Conservation (phyloP, 306 rosid genomes). For the peach (Prunus persica) region DNA sequence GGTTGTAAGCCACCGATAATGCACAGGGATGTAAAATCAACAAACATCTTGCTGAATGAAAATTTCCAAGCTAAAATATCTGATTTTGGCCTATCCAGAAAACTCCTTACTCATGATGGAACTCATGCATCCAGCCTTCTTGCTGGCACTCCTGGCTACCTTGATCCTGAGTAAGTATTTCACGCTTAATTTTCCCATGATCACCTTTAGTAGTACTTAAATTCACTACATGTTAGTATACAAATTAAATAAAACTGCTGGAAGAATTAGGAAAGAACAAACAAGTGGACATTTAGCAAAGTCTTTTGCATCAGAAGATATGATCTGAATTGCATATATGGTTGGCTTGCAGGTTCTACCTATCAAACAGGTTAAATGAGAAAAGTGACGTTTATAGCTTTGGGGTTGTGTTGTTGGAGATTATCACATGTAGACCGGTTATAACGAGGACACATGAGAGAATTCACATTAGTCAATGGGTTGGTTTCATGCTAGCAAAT, state of each 20-base stretch:
- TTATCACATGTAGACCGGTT: constrained; percentile 13
- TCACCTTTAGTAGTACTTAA: not conserved
- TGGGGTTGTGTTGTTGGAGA: constrained; percentile 18
- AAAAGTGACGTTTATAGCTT: constrained; percentile 27
- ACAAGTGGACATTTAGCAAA: too few species aligned
- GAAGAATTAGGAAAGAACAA: too few species aligned
- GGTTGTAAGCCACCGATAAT: constrained; percentile 49
- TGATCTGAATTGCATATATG: not conserved
- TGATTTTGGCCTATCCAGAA: constrained; percentile 42
- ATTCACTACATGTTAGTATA: too few species aligned
- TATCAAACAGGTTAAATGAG: constrained; percentile 15
- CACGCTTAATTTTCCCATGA: not conserved
- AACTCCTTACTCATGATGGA: not conserved
- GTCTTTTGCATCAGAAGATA: too few species aligned
- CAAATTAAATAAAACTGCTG: too few species aligned
- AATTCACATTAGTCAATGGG: constrained; percentile 24
- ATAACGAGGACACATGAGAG: not conserved
- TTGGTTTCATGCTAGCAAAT: not conserved
- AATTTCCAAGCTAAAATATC: constrained; percentile 26
- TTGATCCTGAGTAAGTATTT: constrained; percentile 21
- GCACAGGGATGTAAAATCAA: constrained; percentile 34
- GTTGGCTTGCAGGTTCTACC: constrained; percentile 13
- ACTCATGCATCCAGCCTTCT: not conserved
- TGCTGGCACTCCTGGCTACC: constrained; percentile 12
- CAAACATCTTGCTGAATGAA: constrained; percentile 32